Evolutionary conservation across 2,329 filamentous ascomycete species (phyloP).

Genomic region (Fusarium nodosum): DNA sequence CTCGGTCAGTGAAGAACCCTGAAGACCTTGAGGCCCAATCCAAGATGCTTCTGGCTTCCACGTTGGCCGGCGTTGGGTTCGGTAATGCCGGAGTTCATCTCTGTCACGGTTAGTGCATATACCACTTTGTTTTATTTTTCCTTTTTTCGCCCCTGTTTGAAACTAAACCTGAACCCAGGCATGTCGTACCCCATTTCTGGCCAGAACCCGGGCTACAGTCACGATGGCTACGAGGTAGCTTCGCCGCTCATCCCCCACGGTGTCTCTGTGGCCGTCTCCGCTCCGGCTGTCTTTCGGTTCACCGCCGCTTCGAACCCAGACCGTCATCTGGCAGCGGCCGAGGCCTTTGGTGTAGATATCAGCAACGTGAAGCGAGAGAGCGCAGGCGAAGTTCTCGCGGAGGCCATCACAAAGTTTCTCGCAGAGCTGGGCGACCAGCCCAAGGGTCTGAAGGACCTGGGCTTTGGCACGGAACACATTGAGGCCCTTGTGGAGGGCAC

Average conservation of each 20-base stretch:
- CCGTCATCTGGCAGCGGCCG: constrained; percentile 88
- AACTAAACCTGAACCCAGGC: constrained; percentile 60
- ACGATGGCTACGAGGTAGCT: constrained; percentile 85
- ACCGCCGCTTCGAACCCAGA: constrained; percentile 93
- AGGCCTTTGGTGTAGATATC: constrained; percentile 91
- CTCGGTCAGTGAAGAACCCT: constrained; percentile 85
- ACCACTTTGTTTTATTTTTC: not conserved
- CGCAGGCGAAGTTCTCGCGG: constrained; percentile 87
- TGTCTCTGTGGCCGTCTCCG: constrained; percentile 93
- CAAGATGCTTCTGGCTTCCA: constrained; percentile 95
- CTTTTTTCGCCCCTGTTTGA: constrained; percentile 9
- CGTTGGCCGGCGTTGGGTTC: constrained; percentile 94
- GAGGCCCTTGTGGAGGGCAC: constrained; percentile 93
- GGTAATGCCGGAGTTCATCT: constrained; percentile 96
- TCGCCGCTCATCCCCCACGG: constrained; percentile 92
- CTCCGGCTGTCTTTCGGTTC: constrained; percentile 94
- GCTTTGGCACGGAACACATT: constrained; percentile 81
- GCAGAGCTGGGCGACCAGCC: constrained; percentile 91
- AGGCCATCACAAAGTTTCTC: constrained; percentile 86
- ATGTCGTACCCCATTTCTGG: constrained; percentile 99
- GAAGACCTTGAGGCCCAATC: constrained; percentile 94
- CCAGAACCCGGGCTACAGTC: constrained; percentile 90
- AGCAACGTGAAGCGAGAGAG: constrained; percentile 88
- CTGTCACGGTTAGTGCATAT: constrained; percentile 66
- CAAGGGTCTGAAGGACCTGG: constrained; percentile 83